These are phyloP conservation scores for Diaporthe aspalathi DNA, from an alignment of 2,329 filamentous ascomycete genomes.

Conservation along the genomic window DNA sequence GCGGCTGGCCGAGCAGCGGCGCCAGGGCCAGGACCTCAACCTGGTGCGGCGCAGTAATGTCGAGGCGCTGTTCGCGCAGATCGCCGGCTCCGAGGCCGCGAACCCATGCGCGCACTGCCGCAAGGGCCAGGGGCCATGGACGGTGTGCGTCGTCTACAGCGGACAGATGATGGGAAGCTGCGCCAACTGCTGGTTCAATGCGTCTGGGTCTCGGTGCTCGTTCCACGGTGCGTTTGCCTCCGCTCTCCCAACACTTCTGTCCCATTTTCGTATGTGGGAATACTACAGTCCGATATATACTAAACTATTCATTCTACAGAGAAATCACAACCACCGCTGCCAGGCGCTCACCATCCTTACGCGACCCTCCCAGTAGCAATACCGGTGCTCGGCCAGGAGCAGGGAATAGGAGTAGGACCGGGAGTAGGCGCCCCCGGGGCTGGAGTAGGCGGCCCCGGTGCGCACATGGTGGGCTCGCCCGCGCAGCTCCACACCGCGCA, in stretches of 20 bases:
- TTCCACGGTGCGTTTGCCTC: constrained; percentile 63
- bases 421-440: constrained; percentile 39
- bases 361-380: constrained; percentile 32
- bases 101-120: constrained; percentile 70
- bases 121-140: constrained; percentile 71
- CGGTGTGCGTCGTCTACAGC: constrained; percentile 67
- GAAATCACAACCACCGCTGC: constrained; percentile 33
- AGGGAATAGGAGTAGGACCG: constrained; percentile 40
- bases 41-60: constrained; percentile 69
- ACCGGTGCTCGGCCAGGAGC: constrained; percentile 21
- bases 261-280: background rate
- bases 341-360: constrained; percentile 35
- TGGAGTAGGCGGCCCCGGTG: background rate
- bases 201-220: constrained; percentile 68
- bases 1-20: constrained; percentile 64
- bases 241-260: background rate
- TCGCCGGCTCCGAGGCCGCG: constrained; percentile 61
- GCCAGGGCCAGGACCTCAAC: constrained; percentile 65
- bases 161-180: constrained; percentile 72
- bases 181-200: constrained; percentile 74
- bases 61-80: constrained; percentile 68
- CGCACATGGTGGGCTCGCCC: constrained; percentile 33
- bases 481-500: constrained; percentile 40
- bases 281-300: background rate
- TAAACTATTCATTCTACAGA: constrained; percentile 15